phyloP scores from a whole-genome alignment of 2,329 filamentous ascomycete genomes.

The Fusarium mundagurra region DNA sequence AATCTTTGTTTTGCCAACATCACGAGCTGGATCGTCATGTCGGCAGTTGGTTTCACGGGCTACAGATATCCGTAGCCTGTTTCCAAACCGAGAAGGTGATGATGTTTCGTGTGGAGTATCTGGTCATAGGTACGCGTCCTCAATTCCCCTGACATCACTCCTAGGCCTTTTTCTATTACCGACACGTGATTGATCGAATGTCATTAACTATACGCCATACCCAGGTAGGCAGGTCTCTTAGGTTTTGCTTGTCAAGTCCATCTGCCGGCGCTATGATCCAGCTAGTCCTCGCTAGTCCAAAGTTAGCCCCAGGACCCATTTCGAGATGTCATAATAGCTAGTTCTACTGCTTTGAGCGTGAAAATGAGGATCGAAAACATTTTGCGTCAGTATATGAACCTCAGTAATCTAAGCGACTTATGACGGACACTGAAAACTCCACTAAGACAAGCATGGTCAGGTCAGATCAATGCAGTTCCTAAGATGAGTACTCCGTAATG shows the following conservation, averaged over 20 bases:
- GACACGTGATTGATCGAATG: neutral
- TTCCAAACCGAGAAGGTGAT: neutral
- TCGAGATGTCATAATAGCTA: neutral
- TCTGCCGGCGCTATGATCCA: neutral
- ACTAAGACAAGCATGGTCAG: neutral
- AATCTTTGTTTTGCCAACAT: fast-evolving
- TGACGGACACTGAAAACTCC: too few relatives aligned
- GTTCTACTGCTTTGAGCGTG: neutral
- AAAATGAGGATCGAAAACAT: neutral
- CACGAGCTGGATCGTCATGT: fast-evolving
- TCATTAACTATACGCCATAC: neutral
- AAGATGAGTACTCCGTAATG: neutral
- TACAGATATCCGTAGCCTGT: fast-evolving
- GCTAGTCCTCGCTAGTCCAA: neutral
- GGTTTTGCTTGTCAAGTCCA: neutral
- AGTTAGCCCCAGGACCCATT: neutral
- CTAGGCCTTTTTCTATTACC: neutral
- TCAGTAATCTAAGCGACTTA: too few relatives aligned
- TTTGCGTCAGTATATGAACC: too few relatives aligned
- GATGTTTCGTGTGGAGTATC: neutral
- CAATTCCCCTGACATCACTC: neutral
- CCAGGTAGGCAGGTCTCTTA: neutral
- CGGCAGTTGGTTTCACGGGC: neutral
- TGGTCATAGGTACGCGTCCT: neutral
- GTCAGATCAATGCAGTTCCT: neutral